Evolutionary conservation across 768 basidiomycete species (phyloP).

Genomic region (Saitozyma sp.): DNA sequence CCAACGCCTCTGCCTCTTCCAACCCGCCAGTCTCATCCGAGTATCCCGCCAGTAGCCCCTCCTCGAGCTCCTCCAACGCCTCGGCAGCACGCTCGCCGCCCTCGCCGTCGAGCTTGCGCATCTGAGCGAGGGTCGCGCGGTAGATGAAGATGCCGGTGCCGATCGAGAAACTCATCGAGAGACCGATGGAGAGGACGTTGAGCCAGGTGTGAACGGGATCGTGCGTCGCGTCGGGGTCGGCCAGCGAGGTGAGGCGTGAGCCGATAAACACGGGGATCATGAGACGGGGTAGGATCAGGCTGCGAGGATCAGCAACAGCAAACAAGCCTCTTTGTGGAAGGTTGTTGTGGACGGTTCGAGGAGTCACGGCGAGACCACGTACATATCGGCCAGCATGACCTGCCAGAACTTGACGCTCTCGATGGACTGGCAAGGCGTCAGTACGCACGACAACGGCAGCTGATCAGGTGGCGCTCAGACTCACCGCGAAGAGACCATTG

Average conservation of each 20-base stretch:
- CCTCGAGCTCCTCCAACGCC: slow-evolving; percentile 38
- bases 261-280: slow-evolving; percentile 51
- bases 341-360: background rate
- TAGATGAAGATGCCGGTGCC: slow-evolving; percentile 48
- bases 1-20: slow-evolving; percentile 15
- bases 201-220: slow-evolving; percentile 48
- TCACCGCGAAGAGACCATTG: slow-evolving; percentile 51
- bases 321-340: too few species aligned
- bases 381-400: slow-evolving; percentile 51
- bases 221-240: slow-evolving; percentile 22
- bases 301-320: slow-evolving; percentile 9
- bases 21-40: slow-evolving; percentile 19
- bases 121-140: slow-evolving; percentile 45
- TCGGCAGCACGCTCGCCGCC: slow-evolving; percentile 40
- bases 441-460: background rate
- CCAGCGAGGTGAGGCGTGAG: slow-evolving; percentile 49
- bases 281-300: slow-evolving; percentile 43
- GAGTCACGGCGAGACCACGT: background rate
- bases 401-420: slow-evolving; percentile 49
- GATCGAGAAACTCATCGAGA: slow-evolving; percentile 32
- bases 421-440: slow-evolving; percentile 36
- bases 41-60: slow-evolving; percentile 41
- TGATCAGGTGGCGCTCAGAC: slow-evolving; percentile 8
- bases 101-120: slow-evolving; percentile 39
- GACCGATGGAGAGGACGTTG: slow-evolving; percentile 43